phyloP scores from a whole-genome alignment of 805 yeast species.

The Saccharomycopsis synnaedendra region DNA sequence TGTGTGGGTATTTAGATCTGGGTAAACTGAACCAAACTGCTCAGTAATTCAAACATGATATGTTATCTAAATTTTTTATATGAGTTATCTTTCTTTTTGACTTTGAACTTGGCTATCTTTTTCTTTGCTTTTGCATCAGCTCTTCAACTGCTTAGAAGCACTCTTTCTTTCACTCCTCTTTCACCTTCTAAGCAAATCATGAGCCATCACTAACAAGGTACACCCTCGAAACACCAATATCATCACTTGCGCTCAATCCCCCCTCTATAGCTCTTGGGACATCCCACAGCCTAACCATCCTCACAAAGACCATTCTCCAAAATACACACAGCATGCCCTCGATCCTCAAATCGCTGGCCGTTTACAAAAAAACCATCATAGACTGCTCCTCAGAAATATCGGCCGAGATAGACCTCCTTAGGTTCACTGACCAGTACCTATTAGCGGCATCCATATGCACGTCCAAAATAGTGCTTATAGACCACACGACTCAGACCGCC shows the following conservation, averaged over 20 bases:
- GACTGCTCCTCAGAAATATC: background rate
- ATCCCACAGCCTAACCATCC: no score
- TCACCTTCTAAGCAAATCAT: background rate
- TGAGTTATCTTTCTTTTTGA: no score
- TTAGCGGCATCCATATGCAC: background rate
- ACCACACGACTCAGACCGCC: background rate
- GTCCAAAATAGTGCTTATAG: background rate
- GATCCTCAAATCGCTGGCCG: background rate
- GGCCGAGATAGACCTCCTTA: background rate
- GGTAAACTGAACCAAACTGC: no score
- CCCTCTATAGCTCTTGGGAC: no score
- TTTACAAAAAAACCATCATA: background rate
- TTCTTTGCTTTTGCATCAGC: no score
- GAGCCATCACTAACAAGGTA: background rate
- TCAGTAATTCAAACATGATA: no score
- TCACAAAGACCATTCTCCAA: background rate
- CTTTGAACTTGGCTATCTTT: no score
- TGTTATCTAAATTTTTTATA: no score
- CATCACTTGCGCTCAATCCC: no score
- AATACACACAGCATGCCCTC: conserved; percentile 1
- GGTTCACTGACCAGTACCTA: background rate
- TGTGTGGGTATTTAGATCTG: no score
- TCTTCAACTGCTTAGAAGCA: no score
- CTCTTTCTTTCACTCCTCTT: background rate
- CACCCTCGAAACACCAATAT: no score